These are phyloP conservation scores for Ascochyta viciae-villosae DNA, from an alignment of 2,329 filamentous ascomycete species.

Conservation along the genomic window DNA sequence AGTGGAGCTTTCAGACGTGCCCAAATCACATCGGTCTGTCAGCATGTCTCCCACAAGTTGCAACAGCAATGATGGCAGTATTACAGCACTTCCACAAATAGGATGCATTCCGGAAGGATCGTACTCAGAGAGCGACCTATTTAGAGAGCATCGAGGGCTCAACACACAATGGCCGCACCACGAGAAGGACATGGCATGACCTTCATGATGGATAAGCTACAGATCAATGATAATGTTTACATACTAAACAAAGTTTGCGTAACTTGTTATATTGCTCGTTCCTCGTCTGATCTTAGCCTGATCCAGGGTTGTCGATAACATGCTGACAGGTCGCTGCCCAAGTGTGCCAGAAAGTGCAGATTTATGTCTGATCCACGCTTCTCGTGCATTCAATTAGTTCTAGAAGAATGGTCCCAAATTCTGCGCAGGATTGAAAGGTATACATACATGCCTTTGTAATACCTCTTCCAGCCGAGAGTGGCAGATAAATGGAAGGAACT, in stretches of 20 bases:
- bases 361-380: too few species aligned
- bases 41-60: neutral
- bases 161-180: neutral
- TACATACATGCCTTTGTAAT: too few species aligned
- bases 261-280: too few species aligned
- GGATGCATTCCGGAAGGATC: slow-evolving; percentile 25
- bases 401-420: too few species aligned
- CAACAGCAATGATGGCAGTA: slow-evolving; percentile 4
- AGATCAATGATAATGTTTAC: neutral
- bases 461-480: too few species aligned
- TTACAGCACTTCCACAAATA: slow-evolving; percentile 26
- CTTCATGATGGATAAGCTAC: neutral
- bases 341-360: too few species aligned
- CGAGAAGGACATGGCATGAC: neutral
- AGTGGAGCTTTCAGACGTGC: neutral
- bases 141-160: neutral
- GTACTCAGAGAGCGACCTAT: slow-evolving; percentile 2
- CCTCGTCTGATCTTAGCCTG: too few species aligned
- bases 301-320: too few species aligned
- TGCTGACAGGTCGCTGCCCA: too few species aligned
- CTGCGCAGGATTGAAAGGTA: too few species aligned
- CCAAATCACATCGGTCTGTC: neutral
- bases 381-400: too few species aligned
- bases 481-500: too few species aligned
- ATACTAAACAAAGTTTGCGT: neutral